Conservation (phyloP, 352 stramenopile genomes). For the Nothophytophthora sp. region DNA sequence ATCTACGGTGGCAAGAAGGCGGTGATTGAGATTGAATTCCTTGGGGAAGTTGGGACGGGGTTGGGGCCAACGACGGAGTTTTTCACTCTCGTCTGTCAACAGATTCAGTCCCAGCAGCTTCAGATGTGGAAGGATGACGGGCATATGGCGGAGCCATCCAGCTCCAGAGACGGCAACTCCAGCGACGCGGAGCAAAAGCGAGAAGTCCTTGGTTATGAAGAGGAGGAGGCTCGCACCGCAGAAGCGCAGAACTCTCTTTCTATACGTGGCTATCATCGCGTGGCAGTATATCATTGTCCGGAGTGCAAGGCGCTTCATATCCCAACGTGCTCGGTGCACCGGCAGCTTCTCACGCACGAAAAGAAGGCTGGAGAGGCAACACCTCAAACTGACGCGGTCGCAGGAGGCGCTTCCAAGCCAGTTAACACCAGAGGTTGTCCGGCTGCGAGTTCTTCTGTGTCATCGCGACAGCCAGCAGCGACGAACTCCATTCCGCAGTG, state of each 20-base stretch:
- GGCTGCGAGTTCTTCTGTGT: background rate
- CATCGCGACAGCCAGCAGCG: conserved; percentile 3
- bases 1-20: conserved; percentile 79
- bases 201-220: conserved; percentile 9
- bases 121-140: conserved; percentile 63
- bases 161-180: conserved; percentile 3
- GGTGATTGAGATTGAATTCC: conserved; percentile 80
- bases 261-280: conserved; percentile 69
- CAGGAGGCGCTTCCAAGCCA: background rate
- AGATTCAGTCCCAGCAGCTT: conserved; percentile 63
- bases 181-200: conserved; percentile 15
- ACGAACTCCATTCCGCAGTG: conserved; percentile 50
- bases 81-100: conserved; percentile 74
- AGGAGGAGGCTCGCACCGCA: background rate
- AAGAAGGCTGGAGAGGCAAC: conserved; percentile 26
- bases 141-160: background rate
- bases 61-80: conserved; percentile 80
- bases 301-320: conserved; percentile 53
- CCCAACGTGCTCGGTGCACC: conserved; percentile 48
- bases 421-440: conserved; percentile 4
- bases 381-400: background rate
- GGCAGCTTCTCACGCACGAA: conserved; percentile 52
- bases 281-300: conserved; percentile 63
- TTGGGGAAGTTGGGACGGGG: conserved; percentile 77
- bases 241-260: conserved; percentile 28